Conservation (phyloP, 306 rosid genomes). For the Cicer cuneatum region DNA sequence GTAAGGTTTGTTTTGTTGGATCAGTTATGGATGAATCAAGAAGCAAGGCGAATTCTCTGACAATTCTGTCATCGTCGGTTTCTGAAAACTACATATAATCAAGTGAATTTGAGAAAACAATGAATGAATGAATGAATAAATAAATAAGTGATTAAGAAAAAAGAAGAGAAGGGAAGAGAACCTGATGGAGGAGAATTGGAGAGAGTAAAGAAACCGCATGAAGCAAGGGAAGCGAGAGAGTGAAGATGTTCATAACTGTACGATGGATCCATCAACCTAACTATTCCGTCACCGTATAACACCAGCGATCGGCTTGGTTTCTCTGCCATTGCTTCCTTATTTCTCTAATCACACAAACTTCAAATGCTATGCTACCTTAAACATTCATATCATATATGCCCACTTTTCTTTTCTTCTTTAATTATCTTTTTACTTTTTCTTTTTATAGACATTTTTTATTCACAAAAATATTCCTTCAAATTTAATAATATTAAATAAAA, state of each 20-base stretch:
- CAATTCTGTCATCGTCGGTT: slow-evolving; percentile 78
- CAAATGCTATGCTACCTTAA: no score
- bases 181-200: slow-evolving; percentile 73
- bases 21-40: slow-evolving; percentile 66
- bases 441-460: no score
- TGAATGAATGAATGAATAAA: background rate
- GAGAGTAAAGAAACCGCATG: slow-evolving; percentile 77
- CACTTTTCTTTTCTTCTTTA: no score
- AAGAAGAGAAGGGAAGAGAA: slow-evolving; percentile 28
- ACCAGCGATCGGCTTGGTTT: slow-evolving; percentile 86
- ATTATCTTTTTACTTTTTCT: no score
- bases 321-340: slow-evolving; percentile 83
- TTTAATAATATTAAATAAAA: no score
- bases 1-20: slow-evolving; percentile 52
- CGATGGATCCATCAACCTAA: slow-evolving; percentile 60
- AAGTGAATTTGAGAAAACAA: slow-evolving; percentile 58
- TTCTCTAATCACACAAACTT: no score
- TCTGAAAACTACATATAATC: slow-evolving; percentile 72
- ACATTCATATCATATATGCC: no score
- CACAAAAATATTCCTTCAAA: no score
- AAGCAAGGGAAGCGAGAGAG: slow-evolving; percentile 66
- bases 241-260: slow-evolving; percentile 59
- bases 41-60: slow-evolving; percentile 77
- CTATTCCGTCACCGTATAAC: slow-evolving; percentile 74
- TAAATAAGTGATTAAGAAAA: background rate